Evolutionary conservation across 179 eudicot species (phyloP).

Genomic region (Spergularia azorica): DNA sequence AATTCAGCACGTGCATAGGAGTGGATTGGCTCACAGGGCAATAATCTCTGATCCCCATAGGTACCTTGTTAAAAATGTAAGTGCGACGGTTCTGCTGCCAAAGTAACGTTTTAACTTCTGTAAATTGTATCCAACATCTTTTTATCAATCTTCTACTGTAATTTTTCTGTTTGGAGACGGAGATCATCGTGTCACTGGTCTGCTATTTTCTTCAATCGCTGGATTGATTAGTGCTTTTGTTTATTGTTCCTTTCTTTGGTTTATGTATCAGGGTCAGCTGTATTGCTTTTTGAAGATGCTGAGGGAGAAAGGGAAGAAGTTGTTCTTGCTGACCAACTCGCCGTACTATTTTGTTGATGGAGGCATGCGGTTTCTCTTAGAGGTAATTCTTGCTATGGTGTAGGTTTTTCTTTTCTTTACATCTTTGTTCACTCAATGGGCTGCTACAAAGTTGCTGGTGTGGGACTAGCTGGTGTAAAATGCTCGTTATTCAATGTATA

Average conservation of each 20-base stretch:
- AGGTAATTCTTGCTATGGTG: constrained; percentile 49
- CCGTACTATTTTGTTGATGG: constrained; percentile 98
- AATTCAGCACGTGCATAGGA: constrained; percentile 89
- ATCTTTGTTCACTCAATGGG: constrained; percentile 1
- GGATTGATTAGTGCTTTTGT: neutral
- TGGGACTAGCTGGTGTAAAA: too few species aligned
- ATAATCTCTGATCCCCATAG: constrained; percentile 86
- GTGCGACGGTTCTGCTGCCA: constrained; percentile 30
- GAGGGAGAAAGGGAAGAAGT: constrained; percentile 88
- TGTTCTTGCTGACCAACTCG: constrained; percentile 96
- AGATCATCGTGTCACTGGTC: too few species aligned
- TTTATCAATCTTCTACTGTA: neutral
- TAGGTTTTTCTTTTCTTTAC: neutral
- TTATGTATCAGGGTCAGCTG: constrained; percentile 60
- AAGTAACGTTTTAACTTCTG: neutral
- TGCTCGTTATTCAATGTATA: neutral
- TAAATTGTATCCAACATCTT: neutral
- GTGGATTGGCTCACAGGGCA: constrained; percentile 88
- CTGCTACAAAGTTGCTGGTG: neutral
- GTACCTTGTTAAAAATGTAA: constrained; percentile 93
- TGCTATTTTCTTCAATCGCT: neutral
- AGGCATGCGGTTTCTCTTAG: constrained; percentile 92
- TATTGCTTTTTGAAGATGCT: constrained; percentile 74
- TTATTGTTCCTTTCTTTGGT: constrained; percentile 17
- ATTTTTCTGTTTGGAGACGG: neutral